phyloP scores from a whole-genome alignment of 257 asterid species.

The Solanum gandarillasii region DNA sequence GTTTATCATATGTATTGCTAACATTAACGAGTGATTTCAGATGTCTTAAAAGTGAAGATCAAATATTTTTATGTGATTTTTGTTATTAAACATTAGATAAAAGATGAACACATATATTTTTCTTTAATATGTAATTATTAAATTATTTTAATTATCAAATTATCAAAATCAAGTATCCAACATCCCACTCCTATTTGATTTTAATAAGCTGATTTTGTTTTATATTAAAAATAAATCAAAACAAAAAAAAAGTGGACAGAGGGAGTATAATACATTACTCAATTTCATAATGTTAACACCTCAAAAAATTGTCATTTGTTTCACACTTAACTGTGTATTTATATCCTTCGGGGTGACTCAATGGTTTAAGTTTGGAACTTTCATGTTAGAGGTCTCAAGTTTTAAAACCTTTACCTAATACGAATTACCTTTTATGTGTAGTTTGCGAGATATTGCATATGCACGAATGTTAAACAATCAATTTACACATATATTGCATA shows the following conservation, averaged over 20 bases:
- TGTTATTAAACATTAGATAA: neutral
- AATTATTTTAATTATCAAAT: neutral
- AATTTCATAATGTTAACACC: neutral
- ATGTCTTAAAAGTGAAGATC: neutral
- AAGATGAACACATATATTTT: neutral
- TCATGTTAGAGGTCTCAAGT: neutral
- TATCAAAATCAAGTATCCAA: neutral
- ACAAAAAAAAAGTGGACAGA: too few relatives aligned
- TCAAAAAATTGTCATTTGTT: neutral
- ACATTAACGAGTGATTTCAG: neutral
- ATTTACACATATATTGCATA: neutral
- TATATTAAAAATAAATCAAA: too few relatives aligned
- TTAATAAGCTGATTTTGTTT: neutral
- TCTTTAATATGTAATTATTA: neutral
- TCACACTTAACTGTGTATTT: neutral
- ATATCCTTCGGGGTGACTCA: too few relatives aligned
- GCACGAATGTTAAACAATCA: neutral
- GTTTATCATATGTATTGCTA: neutral
- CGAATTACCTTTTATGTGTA: rapidly evolving
- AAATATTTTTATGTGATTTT: neutral
- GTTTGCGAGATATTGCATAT: too few relatives aligned
- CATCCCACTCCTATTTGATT: neutral
- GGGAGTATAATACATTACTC: neutral
- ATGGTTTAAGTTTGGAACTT: too few relatives aligned
- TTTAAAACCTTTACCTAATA: too few relatives aligned